Evolutionary conservation across 2,329 filamentous ascomycete genomes (phyloP), one percentile per base, ranked within the genome.

Genomic region (Arthroderma uncinatum): DNA sequence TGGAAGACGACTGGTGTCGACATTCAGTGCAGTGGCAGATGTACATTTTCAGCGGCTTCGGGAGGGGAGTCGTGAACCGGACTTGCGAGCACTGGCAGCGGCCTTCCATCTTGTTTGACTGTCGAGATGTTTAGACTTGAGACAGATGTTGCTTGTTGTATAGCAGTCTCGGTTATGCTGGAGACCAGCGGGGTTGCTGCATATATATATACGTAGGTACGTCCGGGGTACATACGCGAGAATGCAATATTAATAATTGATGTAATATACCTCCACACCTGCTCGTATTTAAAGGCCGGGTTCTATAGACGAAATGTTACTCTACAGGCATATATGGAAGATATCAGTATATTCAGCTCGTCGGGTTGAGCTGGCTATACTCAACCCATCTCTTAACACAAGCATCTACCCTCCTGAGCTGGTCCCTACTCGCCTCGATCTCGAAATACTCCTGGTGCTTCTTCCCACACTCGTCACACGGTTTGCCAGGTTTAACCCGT

Each of bases 401-500:
- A 62, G 87, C 83, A 71, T 88, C 84, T 8, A 88, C 81, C 25
- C 67, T 78, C 59, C 78, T 81, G 2, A 97, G 78, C 0, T 85
- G 87, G 28, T 84, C 79, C 62, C 84, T 80, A 21, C 77, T 84
- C 0, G 88, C 87, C 60, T 88, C 83, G 0, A 96, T 84, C 73
- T 94, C 87, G 69, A 98, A 98, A 92, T 92, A 98, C 74, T 98
- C 93, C 55, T 85, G 78, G 71, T 98, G 93, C 64, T 89, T 85
- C 66, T 84, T 84, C 1, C 90, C 90, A 67, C 93, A 98, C 1
- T 83, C 80, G 3, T 78, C 77, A 66, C 93, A 98, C 55, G 81
- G 80, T 16, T 69, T 83, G 72, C 57, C 74, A 71, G 64, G 78
- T 74, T 78, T 83, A 58, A 73, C 83, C 71, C 71, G 74, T 63